Evolutionary conservation across 169 alveolate species (phyloP).

Genomic region (Plasmodium billcollinsi): DNA sequence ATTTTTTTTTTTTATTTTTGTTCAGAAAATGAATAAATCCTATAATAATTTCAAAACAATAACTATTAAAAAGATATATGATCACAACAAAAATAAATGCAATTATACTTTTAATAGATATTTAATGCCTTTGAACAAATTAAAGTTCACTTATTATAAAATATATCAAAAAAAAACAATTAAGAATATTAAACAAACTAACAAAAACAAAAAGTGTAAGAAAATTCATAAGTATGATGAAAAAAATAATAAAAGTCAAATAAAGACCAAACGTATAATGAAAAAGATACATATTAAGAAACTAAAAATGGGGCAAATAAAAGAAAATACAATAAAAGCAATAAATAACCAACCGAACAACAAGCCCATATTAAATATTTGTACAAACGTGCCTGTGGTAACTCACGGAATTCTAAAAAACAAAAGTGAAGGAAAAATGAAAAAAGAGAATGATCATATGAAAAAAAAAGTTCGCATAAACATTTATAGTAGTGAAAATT

Average conservation of each 20-base stretch:
- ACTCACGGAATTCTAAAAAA: too few species aligned
- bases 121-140: too few species aligned
- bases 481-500: background rate
- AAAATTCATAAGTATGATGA: background rate
- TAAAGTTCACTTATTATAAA: too few species aligned
- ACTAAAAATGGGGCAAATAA: background rate
- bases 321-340: background rate
- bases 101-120: background rate
- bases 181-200: background rate
- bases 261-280: background rate
- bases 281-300: background rate
- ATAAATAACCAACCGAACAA: too few species aligned
- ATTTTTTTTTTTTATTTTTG: background rate
- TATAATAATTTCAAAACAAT: background rate
- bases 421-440: background rate
- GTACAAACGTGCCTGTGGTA: too few species aligned
- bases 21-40: background rate
- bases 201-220: background rate
- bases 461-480: conserved; percentile 11
- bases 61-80: background rate
- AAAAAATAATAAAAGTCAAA: background rate
- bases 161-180: background rate
- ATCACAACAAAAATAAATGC: background rate
- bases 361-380: too few species aligned
- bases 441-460: background rate